Evolutionary conservation across 2,329 filamentous ascomycete genomes (phyloP).

Genomic region (Claviceps maximensis): DNA sequence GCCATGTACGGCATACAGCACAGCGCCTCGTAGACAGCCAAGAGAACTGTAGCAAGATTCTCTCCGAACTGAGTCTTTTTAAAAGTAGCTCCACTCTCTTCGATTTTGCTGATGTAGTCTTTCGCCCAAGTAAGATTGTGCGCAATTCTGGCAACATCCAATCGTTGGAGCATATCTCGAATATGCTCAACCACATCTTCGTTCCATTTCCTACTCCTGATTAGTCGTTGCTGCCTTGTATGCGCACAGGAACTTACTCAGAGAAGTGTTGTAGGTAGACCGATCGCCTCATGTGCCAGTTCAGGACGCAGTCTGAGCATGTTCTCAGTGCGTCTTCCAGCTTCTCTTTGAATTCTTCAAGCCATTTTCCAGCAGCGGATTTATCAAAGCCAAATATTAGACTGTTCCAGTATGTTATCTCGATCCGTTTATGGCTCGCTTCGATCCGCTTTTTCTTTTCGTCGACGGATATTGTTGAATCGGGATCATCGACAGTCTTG

Average conservation of each 20-base stretch:
- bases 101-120: conserved; percentile 38
- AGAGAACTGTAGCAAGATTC: conserved; percentile 46
- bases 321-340: conserved; percentile 45
- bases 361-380: conserved; percentile 44
- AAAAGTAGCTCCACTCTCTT: conserved; percentile 32
- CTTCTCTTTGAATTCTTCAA: conserved; percentile 43
- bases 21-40: conserved; percentile 77
- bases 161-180: conserved; percentile 40
- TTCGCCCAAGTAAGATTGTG: conserved; percentile 44
- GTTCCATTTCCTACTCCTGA: conserved; percentile 24
- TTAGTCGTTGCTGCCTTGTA: conserved; percentile 9
- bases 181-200: conserved; percentile 40
- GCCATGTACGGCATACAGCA: conserved; percentile 70
- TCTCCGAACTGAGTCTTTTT: conserved; percentile 32
- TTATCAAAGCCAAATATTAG: conserved; percentile 55
- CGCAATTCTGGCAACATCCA: conserved; percentile 50
- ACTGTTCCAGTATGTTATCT: conserved; percentile 53
- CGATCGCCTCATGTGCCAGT: conserved; percentile 59
- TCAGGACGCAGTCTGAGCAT: conserved; percentile 59
- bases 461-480: conserved; percentile 33
- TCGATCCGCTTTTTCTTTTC: conserved; percentile 41
- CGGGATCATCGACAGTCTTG: conserved; percentile 31
- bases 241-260: conserved; percentile 29
- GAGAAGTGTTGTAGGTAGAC: conserved; percentile 48
- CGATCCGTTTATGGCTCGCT: conserved; percentile 40